phyloP scores from a whole-genome alignment of 2,329 filamentous ascomycete genomes.

The Alternaria atra region DNA sequence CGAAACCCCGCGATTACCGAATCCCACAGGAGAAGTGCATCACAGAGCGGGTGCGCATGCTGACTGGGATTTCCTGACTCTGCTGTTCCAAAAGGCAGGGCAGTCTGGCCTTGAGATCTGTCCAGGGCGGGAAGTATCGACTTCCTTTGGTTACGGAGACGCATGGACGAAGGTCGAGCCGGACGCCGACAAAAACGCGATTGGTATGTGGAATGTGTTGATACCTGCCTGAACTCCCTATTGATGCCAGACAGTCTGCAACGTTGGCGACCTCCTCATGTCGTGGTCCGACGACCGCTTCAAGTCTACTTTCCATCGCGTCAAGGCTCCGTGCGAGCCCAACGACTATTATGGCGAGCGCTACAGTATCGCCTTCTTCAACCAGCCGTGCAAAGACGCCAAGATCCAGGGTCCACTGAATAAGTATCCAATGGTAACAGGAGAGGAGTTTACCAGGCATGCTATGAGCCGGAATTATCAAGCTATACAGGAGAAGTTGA shows the following conservation, averaged over 20 bases:
- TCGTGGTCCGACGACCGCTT: slow-evolving; percentile 73
- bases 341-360: slow-evolving; percentile 66
- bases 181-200: slow-evolving; percentile 22
- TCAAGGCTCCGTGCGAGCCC: slow-evolving; percentile 67
- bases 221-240: not conserved
- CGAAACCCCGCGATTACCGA: slow-evolving; percentile 48
- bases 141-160: slow-evolving; percentile 67
- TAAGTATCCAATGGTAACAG: slow-evolving; percentile 70
- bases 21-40: slow-evolving; percentile 54
- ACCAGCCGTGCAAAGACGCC: slow-evolving; percentile 68
- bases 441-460: slow-evolving; percentile 66
- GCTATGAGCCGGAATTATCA: slow-evolving; percentile 67
- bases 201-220: slow-evolving; percentile 18
- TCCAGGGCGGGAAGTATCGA: slow-evolving; percentile 68
- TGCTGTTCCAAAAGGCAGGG: slow-evolving; percentile 69
- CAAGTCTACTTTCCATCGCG: slow-evolving; percentile 72
- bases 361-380: slow-evolving; percentile 73
- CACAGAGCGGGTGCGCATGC: slow-evolving; percentile 70
- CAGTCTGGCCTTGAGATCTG: slow-evolving; percentile 72
- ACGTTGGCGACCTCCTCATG: slow-evolving; percentile 73
- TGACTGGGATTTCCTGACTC: slow-evolving; percentile 70
- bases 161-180: slow-evolving; percentile 69
- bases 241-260: slow-evolving; percentile 64
- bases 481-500: slow-evolving; percentile 61
- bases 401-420: slow-evolving; percentile 68